Evolutionary conservation across 805 yeast genomes (phyloP).

Genomic region (Wickerhamiella kurtzmanii): DNA sequence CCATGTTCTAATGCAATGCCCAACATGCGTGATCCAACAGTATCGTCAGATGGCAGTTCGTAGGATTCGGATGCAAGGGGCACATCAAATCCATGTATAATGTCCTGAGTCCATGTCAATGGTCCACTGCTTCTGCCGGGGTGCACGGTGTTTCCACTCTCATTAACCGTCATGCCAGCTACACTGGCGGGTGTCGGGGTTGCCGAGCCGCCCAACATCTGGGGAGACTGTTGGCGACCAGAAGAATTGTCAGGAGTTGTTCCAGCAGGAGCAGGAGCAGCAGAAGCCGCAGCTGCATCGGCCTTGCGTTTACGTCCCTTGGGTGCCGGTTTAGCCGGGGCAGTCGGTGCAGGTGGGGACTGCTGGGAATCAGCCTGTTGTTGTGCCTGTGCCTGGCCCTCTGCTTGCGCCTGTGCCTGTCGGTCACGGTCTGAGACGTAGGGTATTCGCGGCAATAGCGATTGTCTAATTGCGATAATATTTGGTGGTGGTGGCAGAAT

Average conservation of each 20-base stretch:
- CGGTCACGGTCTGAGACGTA: conserved; percentile 22
- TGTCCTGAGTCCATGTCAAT: conserved; percentile 80
- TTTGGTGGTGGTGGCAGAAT: conserved; percentile 24
- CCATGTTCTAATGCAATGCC: conserved; percentile 88
- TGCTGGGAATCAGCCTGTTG: not conserved
- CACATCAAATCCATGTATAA: conserved; percentile 69
- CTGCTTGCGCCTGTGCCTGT: not conserved
- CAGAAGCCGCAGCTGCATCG: not conserved
- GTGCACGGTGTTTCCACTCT: conserved; percentile 15
- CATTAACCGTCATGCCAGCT: not conserved
- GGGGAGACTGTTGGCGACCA: not conserved
- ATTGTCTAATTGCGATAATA: conserved; percentile 29
- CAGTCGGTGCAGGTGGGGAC: not conserved
- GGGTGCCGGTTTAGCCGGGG: not conserved
- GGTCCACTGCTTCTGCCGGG: conserved; percentile 22
- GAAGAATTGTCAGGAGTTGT: not conserved
- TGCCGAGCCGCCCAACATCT: not conserved
- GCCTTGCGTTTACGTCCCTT: not conserved
- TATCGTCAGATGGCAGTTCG: conserved; percentile 71
- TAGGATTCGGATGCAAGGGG: conserved; percentile 65
- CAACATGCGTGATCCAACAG: conserved; percentile 50
- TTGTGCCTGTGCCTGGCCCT: not conserved
- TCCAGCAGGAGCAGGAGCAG: not conserved
- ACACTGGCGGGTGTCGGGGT: not conserved
- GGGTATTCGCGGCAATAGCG: conserved; percentile 75